A percentile compares a stretch with the other conserved stretches of the same genome.
Conservation (phyloP, 1,139 yeast species). For the Taiozyma sp. region DNA sequence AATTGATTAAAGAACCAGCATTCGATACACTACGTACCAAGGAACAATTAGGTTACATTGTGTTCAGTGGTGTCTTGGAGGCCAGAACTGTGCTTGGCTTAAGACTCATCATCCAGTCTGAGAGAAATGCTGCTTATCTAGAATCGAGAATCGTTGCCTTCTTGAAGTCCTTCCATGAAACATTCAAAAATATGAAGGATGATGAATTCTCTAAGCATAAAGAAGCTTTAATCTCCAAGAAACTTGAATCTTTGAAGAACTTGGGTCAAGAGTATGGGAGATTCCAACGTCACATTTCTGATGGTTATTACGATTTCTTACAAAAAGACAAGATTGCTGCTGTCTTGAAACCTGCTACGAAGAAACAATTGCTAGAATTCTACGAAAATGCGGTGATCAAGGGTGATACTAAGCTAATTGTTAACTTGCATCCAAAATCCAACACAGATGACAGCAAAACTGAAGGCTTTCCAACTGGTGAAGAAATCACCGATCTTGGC, state of each 20-base stretch:
- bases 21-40: slow-evolving; percentile 86
- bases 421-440: slow-evolving; percentile 64
- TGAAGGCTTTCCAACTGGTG: slow-evolving; percentile 31
- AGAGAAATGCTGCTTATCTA: slow-evolving; percentile 66
- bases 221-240: slow-evolving; percentile 57
- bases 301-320: slow-evolving; percentile 75
- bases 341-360: slow-evolving; percentile 45
- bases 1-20: slow-evolving; percentile 78
- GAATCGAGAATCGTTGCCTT: slow-evolving; percentile 74
- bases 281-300: slow-evolving; percentile 61
- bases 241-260: slow-evolving; percentile 69
- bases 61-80: slow-evolving; percentile 66
- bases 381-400: slow-evolving; percentile 42
- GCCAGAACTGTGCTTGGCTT: slow-evolving; percentile 74
- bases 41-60: slow-evolving; percentile 90
- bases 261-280: slow-evolving; percentile 67
- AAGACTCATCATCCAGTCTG: slow-evolving; percentile 82
- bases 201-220: slow-evolving; percentile 67
- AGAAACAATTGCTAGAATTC: slow-evolving; percentile 51
- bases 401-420: slow-evolving; percentile 39
- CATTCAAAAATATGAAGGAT: slow-evolving; percentile 41
- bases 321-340: slow-evolving; percentile 53
- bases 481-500: slow-evolving; percentile 31
- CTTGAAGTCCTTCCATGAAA: slow-evolving; percentile 30
- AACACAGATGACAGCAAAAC: slow-evolving; percentile 24